Conservation (phyloP, 352 stramenopile genomes). For the Phytophthora vignae region DNA sequence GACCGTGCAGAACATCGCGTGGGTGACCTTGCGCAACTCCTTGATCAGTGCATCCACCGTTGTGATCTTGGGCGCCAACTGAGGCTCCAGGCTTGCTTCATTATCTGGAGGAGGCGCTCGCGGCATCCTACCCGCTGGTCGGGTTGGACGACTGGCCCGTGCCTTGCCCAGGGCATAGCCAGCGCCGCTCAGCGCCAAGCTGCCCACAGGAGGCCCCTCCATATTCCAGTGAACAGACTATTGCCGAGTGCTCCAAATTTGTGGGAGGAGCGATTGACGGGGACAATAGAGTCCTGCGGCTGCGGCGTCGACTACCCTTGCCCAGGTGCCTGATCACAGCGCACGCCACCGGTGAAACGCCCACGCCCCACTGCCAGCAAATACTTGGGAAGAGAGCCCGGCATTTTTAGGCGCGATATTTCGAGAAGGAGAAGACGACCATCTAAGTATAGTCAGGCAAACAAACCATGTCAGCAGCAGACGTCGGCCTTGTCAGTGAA, state of each 20-base stretch:
- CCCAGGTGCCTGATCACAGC: constrained; percentile 6
- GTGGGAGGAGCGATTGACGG: constrained; percentile 19
- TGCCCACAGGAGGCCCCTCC: constrained; percentile 37
- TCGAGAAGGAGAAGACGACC: constrained; percentile 5
- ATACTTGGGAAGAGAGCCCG: background rate
- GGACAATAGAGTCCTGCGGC: constrained; percentile 1
- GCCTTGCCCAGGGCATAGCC: constrained; percentile 44
- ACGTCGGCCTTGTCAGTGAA: constrained; percentile 16
- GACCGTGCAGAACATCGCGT: constrained; percentile 54
- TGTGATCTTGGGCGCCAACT: constrained; percentile 26
- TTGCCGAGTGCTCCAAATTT: constrained; percentile 28
- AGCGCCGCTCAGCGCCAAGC: constrained; percentile 47
- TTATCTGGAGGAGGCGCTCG: constrained; percentile 11
- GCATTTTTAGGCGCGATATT: constrained; percentile 33
- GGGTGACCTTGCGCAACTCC: constrained; percentile 58
- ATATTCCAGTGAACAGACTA: constrained; percentile 29
- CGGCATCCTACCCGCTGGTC: constrained; percentile 11
- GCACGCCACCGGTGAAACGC: constrained; percentile 32
- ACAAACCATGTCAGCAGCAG: constrained; percentile 1
- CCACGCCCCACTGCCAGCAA: background rate
- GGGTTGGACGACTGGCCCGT: constrained; percentile 7
- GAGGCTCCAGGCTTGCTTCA: constrained; percentile 6
- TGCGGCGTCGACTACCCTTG: background rate
- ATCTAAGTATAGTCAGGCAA: constrained; percentile 34
- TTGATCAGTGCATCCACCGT: constrained; percentile 59